These are phyloP conservation scores for Helotiales sp. DNA, from an alignment of 2,329 filamentous ascomycete genomes.

Conservation along the genomic window DNA sequence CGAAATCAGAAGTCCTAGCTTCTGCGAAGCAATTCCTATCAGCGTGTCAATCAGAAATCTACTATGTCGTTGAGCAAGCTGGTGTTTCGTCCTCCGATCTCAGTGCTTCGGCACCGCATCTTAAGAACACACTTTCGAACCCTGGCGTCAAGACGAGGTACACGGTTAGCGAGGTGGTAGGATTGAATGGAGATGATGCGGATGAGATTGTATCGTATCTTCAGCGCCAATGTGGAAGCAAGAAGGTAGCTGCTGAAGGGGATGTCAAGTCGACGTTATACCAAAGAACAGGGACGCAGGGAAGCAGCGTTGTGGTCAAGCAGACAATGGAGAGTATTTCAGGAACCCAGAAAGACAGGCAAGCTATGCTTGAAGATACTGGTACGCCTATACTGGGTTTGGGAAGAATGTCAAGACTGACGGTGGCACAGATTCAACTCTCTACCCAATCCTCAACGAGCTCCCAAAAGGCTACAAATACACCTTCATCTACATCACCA, in stretches of 20 bases:
- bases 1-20: constrained; percentile 21
- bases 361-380: constrained; percentile 45
- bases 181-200: constrained; percentile 41
- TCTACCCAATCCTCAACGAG: constrained; percentile 38
- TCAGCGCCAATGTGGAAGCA: constrained; percentile 44
- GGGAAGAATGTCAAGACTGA: neutral
- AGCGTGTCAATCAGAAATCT: constrained; percentile 71
- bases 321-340: constrained; percentile 41
- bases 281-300: neutral
- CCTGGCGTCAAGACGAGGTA: constrained; percentile 19
- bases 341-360: constrained; percentile 43
- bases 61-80: constrained; percentile 77
- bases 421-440: constrained; percentile 24
- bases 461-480: constrained; percentile 46
- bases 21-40: constrained; percentile 49
- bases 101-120: constrained; percentile 49
- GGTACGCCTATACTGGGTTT: constrained; percentile 39
- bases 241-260: constrained; percentile 24
- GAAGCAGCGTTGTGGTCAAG: constrained; percentile 17
- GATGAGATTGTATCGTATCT: constrained; percentile 47
- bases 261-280: neutral
- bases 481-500: constrained; percentile 76
- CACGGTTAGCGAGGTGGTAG: constrained; percentile 58
- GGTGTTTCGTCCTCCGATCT: constrained; percentile 73
- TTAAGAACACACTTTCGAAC: constrained; percentile 37